Conservation (phyloP, 495 filamentous ascomycete genomes). For the Amniculicola lignicola region DNA sequence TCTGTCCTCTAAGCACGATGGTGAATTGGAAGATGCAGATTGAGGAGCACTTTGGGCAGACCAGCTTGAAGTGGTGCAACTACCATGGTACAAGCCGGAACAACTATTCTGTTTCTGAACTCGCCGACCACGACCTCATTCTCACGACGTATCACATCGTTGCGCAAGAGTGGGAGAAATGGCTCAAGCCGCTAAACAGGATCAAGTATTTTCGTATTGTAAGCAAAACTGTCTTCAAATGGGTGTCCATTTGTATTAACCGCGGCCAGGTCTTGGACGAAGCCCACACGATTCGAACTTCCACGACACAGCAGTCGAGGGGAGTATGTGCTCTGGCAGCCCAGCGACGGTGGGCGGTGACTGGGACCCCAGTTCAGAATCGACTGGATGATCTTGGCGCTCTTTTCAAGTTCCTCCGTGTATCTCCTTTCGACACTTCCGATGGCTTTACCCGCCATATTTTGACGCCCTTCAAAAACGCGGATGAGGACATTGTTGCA, state of each 20-base stretch:
- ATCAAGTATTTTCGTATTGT: slow-evolving; percentile 92
- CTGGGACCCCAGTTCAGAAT: slow-evolving; percentile 89
- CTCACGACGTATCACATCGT: slow-evolving; percentile 89
- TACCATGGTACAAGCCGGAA: slow-evolving; percentile 80
- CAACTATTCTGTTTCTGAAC: slow-evolving; percentile 52
- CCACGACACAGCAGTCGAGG: slow-evolving; percentile 72
- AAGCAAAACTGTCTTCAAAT: too few species aligned
- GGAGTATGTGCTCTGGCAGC: slow-evolving; percentile 79
- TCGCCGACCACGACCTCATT: slow-evolving; percentile 74
- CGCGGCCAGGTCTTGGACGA: slow-evolving; percentile 97
- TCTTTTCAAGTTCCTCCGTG: slow-evolving; percentile 81
- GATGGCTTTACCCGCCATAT: slow-evolving; percentile 73
- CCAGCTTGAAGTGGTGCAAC: slow-evolving; percentile 61
- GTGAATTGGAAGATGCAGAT: slow-evolving; percentile 92
- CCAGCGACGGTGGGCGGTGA: slow-evolving; percentile 89
- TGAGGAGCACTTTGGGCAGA: slow-evolving; percentile 66
- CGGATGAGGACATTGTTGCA: slow-evolving; percentile 74
- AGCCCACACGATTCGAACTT: slow-evolving; percentile 89
- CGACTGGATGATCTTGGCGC: slow-evolving; percentile 86
- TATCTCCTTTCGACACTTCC: slow-evolving; percentile 82
- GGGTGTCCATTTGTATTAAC: too few species aligned
- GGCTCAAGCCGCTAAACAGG: slow-evolving; percentile 63
- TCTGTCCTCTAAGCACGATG: slow-evolving; percentile 86
- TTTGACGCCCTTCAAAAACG: slow-evolving; percentile 73
- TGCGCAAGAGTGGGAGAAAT: slow-evolving; percentile 69